Percentiles rank a stretch among this genome's conserved stretches.
Evolutionary conservation across 2,329 filamentous ascomycete species (phyloP).

Genomic region (Penicillium sp.): DNA sequence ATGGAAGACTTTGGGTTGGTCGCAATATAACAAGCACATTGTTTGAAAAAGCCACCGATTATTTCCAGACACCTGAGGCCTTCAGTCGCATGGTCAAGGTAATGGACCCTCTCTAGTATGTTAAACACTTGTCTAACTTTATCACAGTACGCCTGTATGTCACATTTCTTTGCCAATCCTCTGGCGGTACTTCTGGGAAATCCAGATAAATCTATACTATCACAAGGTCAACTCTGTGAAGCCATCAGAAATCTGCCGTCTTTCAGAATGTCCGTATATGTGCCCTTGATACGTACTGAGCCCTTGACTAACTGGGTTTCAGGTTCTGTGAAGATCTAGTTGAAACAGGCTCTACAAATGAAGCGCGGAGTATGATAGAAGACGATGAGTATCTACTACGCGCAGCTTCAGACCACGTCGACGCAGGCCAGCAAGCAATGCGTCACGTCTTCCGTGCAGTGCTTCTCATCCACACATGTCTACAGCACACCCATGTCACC

Average conservation of each 20-base stretch:
- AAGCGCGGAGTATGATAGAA: constrained; percentile 50
- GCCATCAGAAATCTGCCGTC: constrained; percentile 59
- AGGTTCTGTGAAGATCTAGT: constrained; percentile 46
- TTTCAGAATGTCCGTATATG: constrained; percentile 47
- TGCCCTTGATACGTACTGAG: background rate
- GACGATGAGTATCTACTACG: constrained; percentile 51
- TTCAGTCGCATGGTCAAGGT: constrained; percentile 56
- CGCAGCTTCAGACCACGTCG: constrained; percentile 40
- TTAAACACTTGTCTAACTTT: constrained; percentile 18
- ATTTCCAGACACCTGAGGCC: constrained; percentile 59
- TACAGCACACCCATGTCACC: constrained; percentile 28
- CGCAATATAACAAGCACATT: constrained; percentile 52
- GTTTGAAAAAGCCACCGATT: constrained; percentile 58
- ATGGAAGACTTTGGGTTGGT: constrained; percentile 52
- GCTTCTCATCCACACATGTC: constrained; percentile 26
- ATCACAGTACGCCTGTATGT: constrained; percentile 61
- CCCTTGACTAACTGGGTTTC: constrained; percentile 11
- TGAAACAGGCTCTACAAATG: constrained; percentile 31
- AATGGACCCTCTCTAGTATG: background rate
- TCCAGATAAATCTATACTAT: constrained; percentile 18
- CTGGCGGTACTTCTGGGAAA: constrained; percentile 52
- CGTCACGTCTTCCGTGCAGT: constrained; percentile 36
- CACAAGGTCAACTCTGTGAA: constrained; percentile 49
- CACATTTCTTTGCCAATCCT: constrained; percentile 63
- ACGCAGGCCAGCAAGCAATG: constrained; percentile 42